These are phyloP conservation scores for rapeseed (Brassica napus) DNA, from an alignment of 345 rosid species.

Conservation along the genomic window Da-Ae NC_063442.1:36824001-36824500, in stretches of 20 bases:
- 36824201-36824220: background rate
- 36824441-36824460: conserved; percentile 55
- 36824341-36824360: background rate
- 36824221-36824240: conserved; percentile 56
- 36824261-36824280: conserved; percentile 72
- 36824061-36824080: conserved; percentile 72
- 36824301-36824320: conserved; percentile 88
- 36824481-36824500: conserved; percentile 68
- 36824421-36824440: conserved; percentile 54
- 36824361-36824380: background rate
- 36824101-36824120: conserved; percentile 89
- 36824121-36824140: conserved; percentile 83
- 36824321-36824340: conserved; percentile 10
- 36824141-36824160: conserved; percentile 50
- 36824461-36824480: conserved; percentile 87
- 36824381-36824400: conserved; percentile 53
- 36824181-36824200: conserved; percentile 3
- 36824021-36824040: conserved; percentile 74
- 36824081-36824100: conserved; percentile 72
- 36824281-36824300: conserved; percentile 89
- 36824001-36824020: background rate
- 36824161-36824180: background rate
- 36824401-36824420: conserved; percentile 81
- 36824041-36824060: conserved; percentile 76
- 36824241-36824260: conserved; percentile 80